Evolutionary conservation across 306 rosid genomes (phyloP), one percentile per base, ranked within the genome.

Genomic region (Begonia fuchsioides): DNA sequence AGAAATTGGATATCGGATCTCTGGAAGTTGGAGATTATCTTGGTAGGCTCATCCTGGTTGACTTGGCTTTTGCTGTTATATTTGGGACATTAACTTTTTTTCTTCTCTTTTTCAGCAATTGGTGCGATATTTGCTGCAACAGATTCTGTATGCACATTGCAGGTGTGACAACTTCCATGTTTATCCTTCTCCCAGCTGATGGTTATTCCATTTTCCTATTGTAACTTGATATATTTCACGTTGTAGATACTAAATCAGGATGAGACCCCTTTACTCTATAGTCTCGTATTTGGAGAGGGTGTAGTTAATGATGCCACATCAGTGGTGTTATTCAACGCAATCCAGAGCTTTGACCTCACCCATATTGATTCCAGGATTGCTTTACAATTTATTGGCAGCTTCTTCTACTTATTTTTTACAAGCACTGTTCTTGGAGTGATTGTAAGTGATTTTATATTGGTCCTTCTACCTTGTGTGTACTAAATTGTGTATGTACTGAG

Each of bases 281-380:
- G 96, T 70, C 93, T 92, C 69, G 98, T 92, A 44, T 92, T 92
- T 49, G 98, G 98, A 5, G 98, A 92, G 72, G 94, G 98, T 52
- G 98, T 92, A 12, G 98, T 92, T 17, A 92, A 92, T 44, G 98
- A 92, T 75, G 98, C 98, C 20, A 82, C 98, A 20, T 92, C 98
- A 17, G 88, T 92, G 49, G 98, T 92, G 69, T 93, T 92, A 75
- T 92, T 92, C 75, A 82, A 92, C 64, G 98, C 98, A 20, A 82
- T 85, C 63, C 73, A 92, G 66, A 85, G 72, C 80, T 85, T 92
- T 75, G 98, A 92, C 61, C 76, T 92, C 49, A 67, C 67, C 47
- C 64, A 69, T 12, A 17, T 86, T 49, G 87, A 86, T 58, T 65
- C 69, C 51, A 51, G 56, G 55, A 59, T 66, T 49, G 94, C 70